Percentiles rank a stretch among this genome's conserved stretches.
phyloP scores from a whole-genome alignment of 2,329 filamentous ascomycete species.

The Paraphaeosphaeria sporulosa region DNA sequence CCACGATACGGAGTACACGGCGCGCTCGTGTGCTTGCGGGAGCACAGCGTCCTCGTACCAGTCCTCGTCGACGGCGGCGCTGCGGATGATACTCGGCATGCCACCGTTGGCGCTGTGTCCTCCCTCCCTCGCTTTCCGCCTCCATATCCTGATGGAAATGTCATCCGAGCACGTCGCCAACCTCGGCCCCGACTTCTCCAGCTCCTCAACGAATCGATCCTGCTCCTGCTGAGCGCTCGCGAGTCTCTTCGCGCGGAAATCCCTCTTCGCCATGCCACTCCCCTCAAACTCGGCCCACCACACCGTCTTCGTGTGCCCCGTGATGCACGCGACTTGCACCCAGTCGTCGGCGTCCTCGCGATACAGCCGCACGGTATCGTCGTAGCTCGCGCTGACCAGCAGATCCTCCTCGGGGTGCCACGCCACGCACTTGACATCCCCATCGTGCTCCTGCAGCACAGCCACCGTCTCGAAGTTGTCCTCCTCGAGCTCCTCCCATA shows the following conservation, averaged over 20 bases:
- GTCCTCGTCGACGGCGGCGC: constrained; percentile 74
- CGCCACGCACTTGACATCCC: constrained; percentile 90
- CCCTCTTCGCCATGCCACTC: constrained; percentile 42
- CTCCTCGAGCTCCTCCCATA: constrained; percentile 96
- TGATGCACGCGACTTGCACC: constrained; percentile 84
- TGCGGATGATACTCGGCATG: constrained; percentile 90
- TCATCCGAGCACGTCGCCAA: constrained; percentile 89
- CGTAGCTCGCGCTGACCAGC: constrained; percentile 90
- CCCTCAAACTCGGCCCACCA: constrained; percentile 81
- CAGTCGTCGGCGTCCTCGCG: constrained; percentile 92
- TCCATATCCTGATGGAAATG: constrained; percentile 80
- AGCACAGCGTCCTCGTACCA: constrained; percentile 83
- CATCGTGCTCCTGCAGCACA: constrained; percentile 91
- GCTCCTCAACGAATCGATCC: constrained; percentile 43
- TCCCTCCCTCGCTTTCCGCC: constrained; percentile 65
- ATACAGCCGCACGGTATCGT: constrained; percentile 89
- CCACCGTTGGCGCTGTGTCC: constrained; percentile 59
- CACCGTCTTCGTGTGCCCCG: constrained; percentile 84
- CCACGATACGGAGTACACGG: constrained; percentile 87
- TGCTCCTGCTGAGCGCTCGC: constrained; percentile 41
- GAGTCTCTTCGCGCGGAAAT: constrained; percentile 32
- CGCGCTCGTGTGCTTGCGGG: constrained; percentile 77
- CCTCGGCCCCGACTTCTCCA: constrained; percentile 60
- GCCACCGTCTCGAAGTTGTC: constrained; percentile 98
- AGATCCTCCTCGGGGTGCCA: constrained; percentile 87